Conservation (phyloP, 2,329 filamentous ascomycete species). For the Scytalidium lignicola region DNA sequence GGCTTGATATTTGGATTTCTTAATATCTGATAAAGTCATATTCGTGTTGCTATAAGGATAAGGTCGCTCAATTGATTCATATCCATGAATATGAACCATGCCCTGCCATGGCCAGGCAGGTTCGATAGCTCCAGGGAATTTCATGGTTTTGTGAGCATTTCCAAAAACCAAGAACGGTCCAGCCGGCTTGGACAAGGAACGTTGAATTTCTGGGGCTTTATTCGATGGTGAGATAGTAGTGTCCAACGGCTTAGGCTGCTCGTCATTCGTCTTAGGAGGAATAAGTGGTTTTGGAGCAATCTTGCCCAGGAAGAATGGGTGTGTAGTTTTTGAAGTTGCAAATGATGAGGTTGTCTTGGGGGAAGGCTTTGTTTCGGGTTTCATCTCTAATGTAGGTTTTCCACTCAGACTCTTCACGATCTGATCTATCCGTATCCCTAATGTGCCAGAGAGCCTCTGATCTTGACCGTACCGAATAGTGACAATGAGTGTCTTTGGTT, state of each 20-base stretch:
- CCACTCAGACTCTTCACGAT: conserved; percentile 42
- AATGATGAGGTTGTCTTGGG: conserved; percentile 15
- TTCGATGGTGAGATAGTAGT: neutral
- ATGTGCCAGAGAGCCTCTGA: conserved; percentile 34
- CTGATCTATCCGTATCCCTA: conserved; percentile 57
- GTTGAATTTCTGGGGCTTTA: conserved; percentile 16
- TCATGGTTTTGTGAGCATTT: conserved; percentile 33
- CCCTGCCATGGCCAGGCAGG: conserved; percentile 68
- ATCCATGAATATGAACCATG: conserved; percentile 58
- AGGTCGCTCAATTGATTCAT: neutral
- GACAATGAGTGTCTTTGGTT: conserved; percentile 40
- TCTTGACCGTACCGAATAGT: conserved; percentile 55
- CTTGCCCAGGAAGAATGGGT: conserved; percentile 68
- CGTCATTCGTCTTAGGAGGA: neutral
- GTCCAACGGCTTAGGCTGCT: neutral
- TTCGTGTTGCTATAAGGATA: neutral
- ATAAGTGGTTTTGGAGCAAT: conserved; percentile 22
- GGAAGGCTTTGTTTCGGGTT: conserved; percentile 16
- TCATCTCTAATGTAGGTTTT: neutral
- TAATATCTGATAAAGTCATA: conserved; percentile 1
- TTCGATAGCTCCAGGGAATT: conserved; percentile 60
- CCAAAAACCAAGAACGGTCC: conserved; percentile 13
- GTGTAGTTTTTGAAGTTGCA: conserved; percentile 40
- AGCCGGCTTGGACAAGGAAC: conserved; percentile 19
- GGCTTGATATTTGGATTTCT: conserved; percentile 25